Evolutionary conservation across 768 basidiomycete genomes (phyloP), one percentile per base, ranked within the genome.

Genomic region (Calocybe gangraenosa): DNA sequence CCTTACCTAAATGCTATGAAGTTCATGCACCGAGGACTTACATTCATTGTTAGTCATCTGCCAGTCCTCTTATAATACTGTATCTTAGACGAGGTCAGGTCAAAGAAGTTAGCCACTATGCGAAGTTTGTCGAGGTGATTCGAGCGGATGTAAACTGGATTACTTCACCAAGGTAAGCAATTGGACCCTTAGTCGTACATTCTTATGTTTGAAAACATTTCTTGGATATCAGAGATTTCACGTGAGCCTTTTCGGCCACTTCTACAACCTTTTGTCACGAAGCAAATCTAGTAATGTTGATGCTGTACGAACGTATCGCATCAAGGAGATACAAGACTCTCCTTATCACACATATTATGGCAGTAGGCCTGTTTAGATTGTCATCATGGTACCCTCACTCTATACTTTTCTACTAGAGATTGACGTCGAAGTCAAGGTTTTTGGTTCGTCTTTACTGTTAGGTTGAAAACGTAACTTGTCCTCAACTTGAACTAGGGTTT

Each of bases 11-110:
- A 34, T 25, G 7, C 21, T 37, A 32, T 25, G 11, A 40, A 91
- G 85, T 95, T 89, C 63, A 80, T 94, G 64, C 91, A 93, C 57
- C 92, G 92, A 67, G 92, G 92, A 3, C 52, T 82, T 49, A 81
- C 88, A 0, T 93, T 81, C 60, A 71, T 93, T 35, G 90, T 89
- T 50, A 56, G 76, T 60, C 15, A 14, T 23, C 9, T 22, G 10
- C 11, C 7, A 14, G 42, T 30, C 11, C 21, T n/a, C 23, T 30
- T 37, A 3, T n/a, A 37, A 35, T 13, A 15, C 10, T 20, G 31
- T 19, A 1, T 17, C 46, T 43, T 42, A 28, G 35, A n/a, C 13
- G 36, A 4, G 11, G 5, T 31, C 48, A 88, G 87, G 76, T 91
- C 46, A 78, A 76, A 59, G 86, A 92, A 62, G 73, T 94, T 42